These are phyloP conservation scores for Amaranthus tricolor DNA, from an alignment of 179 eudicot species.

Conservation along the genomic window DNA sequence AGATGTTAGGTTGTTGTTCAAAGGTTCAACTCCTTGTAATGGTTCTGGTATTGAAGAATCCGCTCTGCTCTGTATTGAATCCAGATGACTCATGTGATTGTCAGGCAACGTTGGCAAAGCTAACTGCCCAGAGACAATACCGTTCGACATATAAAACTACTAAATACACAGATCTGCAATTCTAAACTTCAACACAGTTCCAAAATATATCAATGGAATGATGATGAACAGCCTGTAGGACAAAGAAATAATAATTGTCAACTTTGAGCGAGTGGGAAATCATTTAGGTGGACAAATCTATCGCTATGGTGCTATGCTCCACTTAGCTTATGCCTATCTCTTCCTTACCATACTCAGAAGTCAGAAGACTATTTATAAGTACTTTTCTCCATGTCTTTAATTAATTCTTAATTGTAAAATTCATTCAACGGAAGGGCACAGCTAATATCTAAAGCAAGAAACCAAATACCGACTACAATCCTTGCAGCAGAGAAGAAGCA, in stretches of 20 bases:
- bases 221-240: conserved; percentile 6
- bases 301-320: too few relatives aligned
- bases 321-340: too few relatives aligned
- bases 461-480: too few relatives aligned
- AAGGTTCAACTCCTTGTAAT: conserved; percentile 17
- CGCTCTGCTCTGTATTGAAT: conserved; percentile 25
- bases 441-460: too few relatives aligned
- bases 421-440: too few relatives aligned
- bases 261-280: too few relatives aligned
- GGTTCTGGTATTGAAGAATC: conserved; percentile 25
- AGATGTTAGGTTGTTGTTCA: conserved; percentile 18
- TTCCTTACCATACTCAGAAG: too few relatives aligned
- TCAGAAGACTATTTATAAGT: too few relatives aligned
- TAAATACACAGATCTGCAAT: conserved; percentile 9
- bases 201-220: neutral
- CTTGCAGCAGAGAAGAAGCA: too few relatives aligned
- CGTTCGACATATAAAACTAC: conserved; percentile 17
- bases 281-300: too few relatives aligned
- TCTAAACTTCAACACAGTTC: neutral
- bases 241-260: neutral
- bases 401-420: too few relatives aligned
- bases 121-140: conserved; percentile 27
- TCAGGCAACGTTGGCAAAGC: conserved; percentile 28
- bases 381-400: too few relatives aligned
- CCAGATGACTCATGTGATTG: conserved; percentile 26